phyloP scores from a whole-genome alignment of 106 monocot genomes.

The Phalaenopsis equestris region DNA sequence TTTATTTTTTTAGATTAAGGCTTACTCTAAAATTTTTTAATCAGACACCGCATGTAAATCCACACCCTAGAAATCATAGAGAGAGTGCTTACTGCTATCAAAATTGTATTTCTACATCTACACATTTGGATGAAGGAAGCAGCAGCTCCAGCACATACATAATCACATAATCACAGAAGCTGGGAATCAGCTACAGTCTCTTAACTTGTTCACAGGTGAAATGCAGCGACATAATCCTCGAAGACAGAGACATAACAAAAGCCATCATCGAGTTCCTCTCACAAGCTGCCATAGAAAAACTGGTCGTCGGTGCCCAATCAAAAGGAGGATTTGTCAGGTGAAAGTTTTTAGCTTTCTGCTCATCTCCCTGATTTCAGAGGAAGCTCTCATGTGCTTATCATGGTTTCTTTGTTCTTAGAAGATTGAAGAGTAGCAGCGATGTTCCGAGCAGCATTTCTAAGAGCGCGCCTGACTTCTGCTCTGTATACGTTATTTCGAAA shows the following conservation, averaged over 20 bases:
- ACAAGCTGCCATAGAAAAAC: slow-evolving; percentile 28
- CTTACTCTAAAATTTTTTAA: too few relatives aligned
- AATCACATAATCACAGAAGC: neutral
- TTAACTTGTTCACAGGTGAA: slow-evolving; percentile 17
- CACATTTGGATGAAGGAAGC: neutral
- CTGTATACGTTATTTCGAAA: slow-evolving; percentile 60
- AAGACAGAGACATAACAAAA: slow-evolving; percentile 27
- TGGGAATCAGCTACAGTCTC: neutral
- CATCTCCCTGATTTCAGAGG: neutral
- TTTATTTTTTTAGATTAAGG: too few relatives aligned
- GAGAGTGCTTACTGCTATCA: too few relatives aligned
- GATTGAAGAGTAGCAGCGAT: slow-evolving; percentile 45
- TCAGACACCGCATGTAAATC: too few relatives aligned
- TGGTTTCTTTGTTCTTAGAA: slow-evolving; percentile 11
- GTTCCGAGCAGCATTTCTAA: slow-evolving; percentile 22
- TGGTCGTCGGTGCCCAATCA: slow-evolving; percentile 24
- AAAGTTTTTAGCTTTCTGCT: neutral
- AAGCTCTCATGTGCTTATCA: neutral
- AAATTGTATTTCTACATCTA: neutral
- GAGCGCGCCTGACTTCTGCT: slow-evolving; percentile 76
- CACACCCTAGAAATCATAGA: too few relatives aligned
- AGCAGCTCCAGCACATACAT: neutral
- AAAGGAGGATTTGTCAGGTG: slow-evolving; percentile 20
- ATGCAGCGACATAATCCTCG: slow-evolving; percentile 28
- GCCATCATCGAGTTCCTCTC: slow-evolving; percentile 33